Conservation (phyloP, 2,329 filamentous ascomycete genomes). For the Penicillium griseofulvum region DNA sequence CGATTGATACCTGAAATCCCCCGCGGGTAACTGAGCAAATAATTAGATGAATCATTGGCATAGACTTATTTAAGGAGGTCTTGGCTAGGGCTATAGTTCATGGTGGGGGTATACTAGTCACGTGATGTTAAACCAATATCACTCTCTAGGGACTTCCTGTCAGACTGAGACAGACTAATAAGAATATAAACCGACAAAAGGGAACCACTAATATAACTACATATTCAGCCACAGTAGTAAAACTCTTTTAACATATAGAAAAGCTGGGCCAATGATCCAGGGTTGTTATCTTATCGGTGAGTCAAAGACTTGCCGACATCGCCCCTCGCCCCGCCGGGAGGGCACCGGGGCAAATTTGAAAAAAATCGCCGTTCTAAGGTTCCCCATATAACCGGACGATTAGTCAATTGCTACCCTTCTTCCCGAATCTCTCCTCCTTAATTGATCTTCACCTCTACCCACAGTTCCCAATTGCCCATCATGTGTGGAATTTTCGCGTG, state of each 20-base stretch:
- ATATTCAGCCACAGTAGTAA: not conserved
- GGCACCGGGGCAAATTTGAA: conserved; percentile 7
- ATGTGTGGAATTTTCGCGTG: conserved; percentile 99
- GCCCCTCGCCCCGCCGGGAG: conserved; percentile 19
- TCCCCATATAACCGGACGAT: conserved; percentile 18
- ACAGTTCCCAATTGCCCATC: conserved; percentile 42
- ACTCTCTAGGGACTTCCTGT: not conserved
- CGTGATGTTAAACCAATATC: not conserved
- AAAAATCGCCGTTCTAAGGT: conserved; percentile 17
- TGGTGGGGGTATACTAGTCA: not conserved
- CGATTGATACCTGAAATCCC: too few relatives aligned
- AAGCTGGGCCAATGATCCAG: conserved; percentile 40
- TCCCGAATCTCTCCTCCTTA: conserved; percentile 3
- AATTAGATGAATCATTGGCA: not conserved
- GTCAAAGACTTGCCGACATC: conserved; percentile 26
- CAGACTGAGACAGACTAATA: not conserved
- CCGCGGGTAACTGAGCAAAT: not conserved
- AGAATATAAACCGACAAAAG: not conserved
- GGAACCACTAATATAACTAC: not conserved
- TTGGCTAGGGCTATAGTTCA: not conserved
- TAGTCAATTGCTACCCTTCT: conserved; percentile 20
- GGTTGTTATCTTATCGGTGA: conserved; percentile 41
- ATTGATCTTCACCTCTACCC: conserved; percentile 10
- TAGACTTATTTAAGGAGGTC: not conserved
- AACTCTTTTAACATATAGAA: not conserved